These are phyloP conservation scores for Bretziella fagacearum DNA, from an alignment of 2,329 filamentous ascomycete genomes.

Conservation along the genomic window DNA sequence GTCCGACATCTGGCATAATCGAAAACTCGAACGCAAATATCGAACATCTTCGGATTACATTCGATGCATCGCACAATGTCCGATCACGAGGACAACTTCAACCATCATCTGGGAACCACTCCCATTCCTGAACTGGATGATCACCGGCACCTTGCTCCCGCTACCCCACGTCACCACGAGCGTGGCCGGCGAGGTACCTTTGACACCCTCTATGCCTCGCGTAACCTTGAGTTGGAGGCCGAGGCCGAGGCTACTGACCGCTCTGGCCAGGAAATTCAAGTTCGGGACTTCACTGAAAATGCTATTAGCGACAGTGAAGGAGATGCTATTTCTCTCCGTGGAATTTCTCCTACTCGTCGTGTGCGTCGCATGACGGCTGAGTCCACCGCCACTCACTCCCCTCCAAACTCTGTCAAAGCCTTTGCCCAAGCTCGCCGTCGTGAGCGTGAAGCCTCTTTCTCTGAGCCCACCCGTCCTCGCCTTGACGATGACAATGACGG, in stretches of 20 bases:
- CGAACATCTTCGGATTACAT: too few relatives aligned
- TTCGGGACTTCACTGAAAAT: constrained; percentile 77
- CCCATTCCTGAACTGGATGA: constrained; percentile 74
- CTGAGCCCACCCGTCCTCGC: constrained; percentile 28
- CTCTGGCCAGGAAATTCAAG: constrained; percentile 26
- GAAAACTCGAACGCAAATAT: too few relatives aligned
- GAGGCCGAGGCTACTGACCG: constrained; percentile 16
- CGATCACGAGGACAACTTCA: constrained; percentile 41
- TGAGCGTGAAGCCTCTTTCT: constrained; percentile 51
- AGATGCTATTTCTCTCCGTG: constrained; percentile 41
- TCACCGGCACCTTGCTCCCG: constrained; percentile 53
- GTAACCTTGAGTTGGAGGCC: constrained; percentile 20
- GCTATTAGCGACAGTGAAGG: constrained; percentile 56
- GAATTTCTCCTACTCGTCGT: constrained; percentile 27
- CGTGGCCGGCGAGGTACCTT: constrained; percentile 54
- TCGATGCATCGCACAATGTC: constrained; percentile 45
- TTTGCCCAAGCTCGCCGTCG: constrained; percentile 83
- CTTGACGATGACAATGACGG: constrained; percentile 29
- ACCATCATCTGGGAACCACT: constrained; percentile 41
- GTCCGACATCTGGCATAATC: too few relatives aligned
- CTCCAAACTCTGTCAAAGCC: constrained; percentile 92
- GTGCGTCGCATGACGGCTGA: constrained; percentile 40
- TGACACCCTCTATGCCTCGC: constrained; percentile 47
- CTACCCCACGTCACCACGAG: constrained; percentile 38
- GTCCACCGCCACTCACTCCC: constrained; percentile 54